A percentile compares a stretch with the other conserved stretches of the same genome.
Conservation (phyloP, 2,329 filamentous ascomycete genomes). For the Macrophomina pseudophaseolina region DNA sequence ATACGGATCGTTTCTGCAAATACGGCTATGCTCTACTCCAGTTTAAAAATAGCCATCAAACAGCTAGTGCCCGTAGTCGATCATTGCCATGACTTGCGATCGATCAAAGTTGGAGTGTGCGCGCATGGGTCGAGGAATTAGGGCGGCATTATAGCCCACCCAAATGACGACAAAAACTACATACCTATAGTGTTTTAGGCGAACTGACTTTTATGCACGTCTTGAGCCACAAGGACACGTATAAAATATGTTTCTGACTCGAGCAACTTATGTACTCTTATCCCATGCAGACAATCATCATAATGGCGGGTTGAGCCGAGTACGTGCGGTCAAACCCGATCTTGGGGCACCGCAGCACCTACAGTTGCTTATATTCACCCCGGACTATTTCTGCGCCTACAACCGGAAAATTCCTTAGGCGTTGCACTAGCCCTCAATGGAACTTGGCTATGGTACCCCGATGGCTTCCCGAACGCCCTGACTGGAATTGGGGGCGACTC, state of each 20-base stretch:
- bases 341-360: neutral
- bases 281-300: too few relatives aligned
- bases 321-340: too few relatives aligned
- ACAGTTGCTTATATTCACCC: neutral
- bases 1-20: neutral
- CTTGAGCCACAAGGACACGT: too few relatives aligned
- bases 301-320: too few relatives aligned
- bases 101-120: slow-evolving; percentile 12
- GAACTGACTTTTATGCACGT: neutral
- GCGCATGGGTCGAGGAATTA: neutral
- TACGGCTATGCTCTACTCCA: neutral
- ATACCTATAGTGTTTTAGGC: neutral
- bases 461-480: neutral
- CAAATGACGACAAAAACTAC: neutral
- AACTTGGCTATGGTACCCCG: neutral
- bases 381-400: neutral
- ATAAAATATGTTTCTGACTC: neutral
- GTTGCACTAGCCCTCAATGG: neutral
- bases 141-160: neutral
- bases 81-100: neutral
- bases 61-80: neutral
- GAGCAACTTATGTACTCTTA: too few relatives aligned
- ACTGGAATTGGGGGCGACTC: neutral
- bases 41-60: neutral
- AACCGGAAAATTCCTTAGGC: neutral